A percentile compares a stretch with the other conserved stretches of the same genome.
These are phyloP conservation scores for Cryptococcus depauperatus DNA, from an alignment of 1,284 basidiomycete genomes.

Conservation along the genomic window DNA sequence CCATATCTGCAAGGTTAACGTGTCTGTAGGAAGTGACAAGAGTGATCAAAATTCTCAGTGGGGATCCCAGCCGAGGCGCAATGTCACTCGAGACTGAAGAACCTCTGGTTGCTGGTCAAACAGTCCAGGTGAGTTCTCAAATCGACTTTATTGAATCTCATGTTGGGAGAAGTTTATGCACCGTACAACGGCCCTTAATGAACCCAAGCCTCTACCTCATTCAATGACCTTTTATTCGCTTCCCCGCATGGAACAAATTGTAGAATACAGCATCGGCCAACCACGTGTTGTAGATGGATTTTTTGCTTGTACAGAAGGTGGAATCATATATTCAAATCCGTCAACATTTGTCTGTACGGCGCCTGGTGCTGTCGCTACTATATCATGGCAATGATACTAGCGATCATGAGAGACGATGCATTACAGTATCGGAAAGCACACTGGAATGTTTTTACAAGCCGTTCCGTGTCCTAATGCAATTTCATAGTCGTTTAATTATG, in stretches of 20 bases:
- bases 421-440: too few relatives aligned
- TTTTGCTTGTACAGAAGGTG: slow-evolving; percentile 55
- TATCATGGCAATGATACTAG: neutral
- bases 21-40: slow-evolving; percentile 5
- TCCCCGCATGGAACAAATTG: slow-evolving; percentile 10
- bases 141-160: neutral
- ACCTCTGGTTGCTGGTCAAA: slow-evolving; percentile 53
- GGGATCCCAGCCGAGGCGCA: slow-evolving; percentile 68
- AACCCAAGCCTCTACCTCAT: slow-evolving; percentile 3
- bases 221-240: slow-evolving; percentile 16
- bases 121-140: slow-evolving; percentile 53
- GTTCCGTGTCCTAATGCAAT: too few relatives aligned
- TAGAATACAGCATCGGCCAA: slow-evolving; percentile 11
- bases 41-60: slow-evolving; percentile 55
- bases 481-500: too few relatives aligned
- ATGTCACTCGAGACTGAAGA: slow-evolving; percentile 60
- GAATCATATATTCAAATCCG: slow-evolving; percentile 42
- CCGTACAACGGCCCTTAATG: too few relatives aligned
- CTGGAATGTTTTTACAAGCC: too few relatives aligned
- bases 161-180: slow-evolving; percentile 29
- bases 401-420: too few relatives aligned
- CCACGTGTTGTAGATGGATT: slow-evolving; percentile 44
- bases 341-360: slow-evolving; percentile 12
- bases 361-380: slow-evolving; percentile 6
- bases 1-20: neutral